Conservation (phyloP, 2,329 filamentous ascomycete genomes). For the Rugonectria rugulosa region DNA sequence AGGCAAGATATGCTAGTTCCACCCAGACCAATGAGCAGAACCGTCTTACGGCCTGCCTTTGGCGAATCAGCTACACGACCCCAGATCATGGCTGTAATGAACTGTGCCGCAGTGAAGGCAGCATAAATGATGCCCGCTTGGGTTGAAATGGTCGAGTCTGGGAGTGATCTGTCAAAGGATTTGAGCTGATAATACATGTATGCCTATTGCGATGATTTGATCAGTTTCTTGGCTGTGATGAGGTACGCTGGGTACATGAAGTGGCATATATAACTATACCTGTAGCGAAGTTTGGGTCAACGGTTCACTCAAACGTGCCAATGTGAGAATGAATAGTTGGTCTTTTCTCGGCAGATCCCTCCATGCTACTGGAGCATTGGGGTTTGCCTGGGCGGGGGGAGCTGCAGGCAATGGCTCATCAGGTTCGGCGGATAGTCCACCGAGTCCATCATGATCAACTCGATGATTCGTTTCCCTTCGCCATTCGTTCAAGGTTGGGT, state of each 20-base stretch:
- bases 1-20: slow-evolving; percentile 61
- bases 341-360: slow-evolving; percentile 76
- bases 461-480: not conserved
- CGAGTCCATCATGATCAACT: slow-evolving; percentile 2
- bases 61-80: slow-evolving; percentile 72
- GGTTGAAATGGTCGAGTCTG: slow-evolving; percentile 72
- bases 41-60: slow-evolving; percentile 75
- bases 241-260: not conserved
- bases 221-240: not conserved
- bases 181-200: slow-evolving; percentile 92
- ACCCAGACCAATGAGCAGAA: slow-evolving; percentile 77
- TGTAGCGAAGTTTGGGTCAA: slow-evolving; percentile 78
- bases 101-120: slow-evolving; percentile 83
- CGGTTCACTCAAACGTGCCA: slow-evolving; percentile 83
- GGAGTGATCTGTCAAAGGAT: slow-evolving; percentile 68
- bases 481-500: slow-evolving; percentile 4
- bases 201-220: slow-evolving; percentile 51
- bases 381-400: slow-evolving; percentile 4
- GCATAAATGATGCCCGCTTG: slow-evolving; percentile 82
- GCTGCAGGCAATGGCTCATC: slow-evolving; percentile 14
- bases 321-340: slow-evolving; percentile 78
- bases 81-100: slow-evolving; percentile 84
- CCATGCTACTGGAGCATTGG: slow-evolving; percentile 57
- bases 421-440: slow-evolving; percentile 1
- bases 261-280: slow-evolving; percentile 38